Evolutionary conservation across 768 basidiomycete genomes (phyloP).

Genomic region (Collybiopsis luxurians): DNA sequence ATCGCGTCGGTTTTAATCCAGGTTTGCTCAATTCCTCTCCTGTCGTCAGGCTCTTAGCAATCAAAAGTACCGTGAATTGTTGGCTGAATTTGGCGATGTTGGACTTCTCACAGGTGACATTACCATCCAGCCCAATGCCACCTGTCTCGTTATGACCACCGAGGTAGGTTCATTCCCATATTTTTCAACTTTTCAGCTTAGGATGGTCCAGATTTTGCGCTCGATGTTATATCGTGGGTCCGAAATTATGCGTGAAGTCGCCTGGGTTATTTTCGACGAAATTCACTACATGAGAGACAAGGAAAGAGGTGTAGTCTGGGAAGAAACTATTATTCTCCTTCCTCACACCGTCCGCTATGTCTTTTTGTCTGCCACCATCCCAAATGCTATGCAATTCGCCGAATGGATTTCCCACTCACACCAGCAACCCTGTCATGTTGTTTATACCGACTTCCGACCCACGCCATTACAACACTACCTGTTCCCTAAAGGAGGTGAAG

Average conservation of each 20-base stretch:
- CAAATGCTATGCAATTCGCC: slow-evolving; percentile 99
- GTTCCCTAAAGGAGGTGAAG: slow-evolving; percentile 95
- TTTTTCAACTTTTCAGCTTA: neutral
- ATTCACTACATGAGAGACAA: slow-evolving; percentile 99
- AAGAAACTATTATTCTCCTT: slow-evolving; percentile 96
- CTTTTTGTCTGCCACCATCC: slow-evolving; percentile 98
- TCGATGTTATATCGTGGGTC: slow-evolving; percentile 99
- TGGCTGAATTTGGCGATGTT: slow-evolving; percentile 96
- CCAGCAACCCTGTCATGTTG: slow-evolving; percentile 97
- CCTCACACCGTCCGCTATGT: slow-evolving; percentile 97
- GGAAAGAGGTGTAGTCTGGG: slow-evolving; percentile 99
- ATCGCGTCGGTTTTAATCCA: neutral
- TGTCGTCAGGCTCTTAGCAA: slow-evolving; percentile 85
- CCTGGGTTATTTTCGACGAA: slow-evolving; percentile 99
- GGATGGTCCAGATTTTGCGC: slow-evolving; percentile 73
- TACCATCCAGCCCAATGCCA: slow-evolving; percentile 95
- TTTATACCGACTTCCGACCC: slow-evolving; percentile 98
- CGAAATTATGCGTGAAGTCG: slow-evolving; percentile 99
- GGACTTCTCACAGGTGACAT: slow-evolving; percentile 99
- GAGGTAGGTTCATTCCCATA: slow-evolving; percentile 58
- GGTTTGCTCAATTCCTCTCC: neutral
- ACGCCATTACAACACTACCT: slow-evolving; percentile 98
- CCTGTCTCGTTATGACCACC: slow-evolving; percentile 98
- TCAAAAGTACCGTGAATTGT: slow-evolving; percentile 98
- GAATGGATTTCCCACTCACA: slow-evolving; percentile 99